Conservation (phyloP, 257 asterid genomes). For the Solanum microdontum region DNA sequence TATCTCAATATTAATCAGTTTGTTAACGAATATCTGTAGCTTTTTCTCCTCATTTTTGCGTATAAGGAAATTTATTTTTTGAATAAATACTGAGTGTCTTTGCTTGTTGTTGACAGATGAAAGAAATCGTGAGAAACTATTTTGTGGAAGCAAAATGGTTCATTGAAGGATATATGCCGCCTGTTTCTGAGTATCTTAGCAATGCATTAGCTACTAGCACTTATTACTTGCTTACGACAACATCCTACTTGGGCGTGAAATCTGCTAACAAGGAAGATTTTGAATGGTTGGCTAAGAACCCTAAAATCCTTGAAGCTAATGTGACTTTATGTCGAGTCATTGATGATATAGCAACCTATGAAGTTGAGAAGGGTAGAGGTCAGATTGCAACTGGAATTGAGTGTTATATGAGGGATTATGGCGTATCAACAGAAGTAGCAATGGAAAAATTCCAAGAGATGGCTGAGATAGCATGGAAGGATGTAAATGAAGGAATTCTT, state of each 20-base stretch:
- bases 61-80: constrained; percentile 2
- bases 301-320: background rate
- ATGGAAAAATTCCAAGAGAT: constrained; percentile 14
- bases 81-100: constrained; percentile 20
- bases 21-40: background rate
- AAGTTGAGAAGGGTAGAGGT: constrained; percentile 37
- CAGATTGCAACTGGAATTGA: constrained; percentile 37
- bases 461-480: constrained; percentile 40
- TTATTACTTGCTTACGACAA: constrained; percentile 11
- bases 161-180: constrained; percentile 17
- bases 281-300: background rate
- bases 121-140: background rate
- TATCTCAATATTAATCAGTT: background rate
- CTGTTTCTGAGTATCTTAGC: background rate
- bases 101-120: background rate
- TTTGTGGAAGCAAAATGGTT: background rate
- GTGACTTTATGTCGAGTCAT: background rate
- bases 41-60: background rate
- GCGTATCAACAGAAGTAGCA: constrained; percentile 26
- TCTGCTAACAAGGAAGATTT: background rate
- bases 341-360: background rate
- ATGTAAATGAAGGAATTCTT: constrained; percentile 27
- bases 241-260: constrained; percentile 27
- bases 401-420: constrained; percentile 35
- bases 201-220: background rate